Evolutionary conservation across 2,329 filamentous ascomycete species (phyloP), one percentile per base, ranked within the genome.

Genomic region (Colletotrichum sp.): DNA sequence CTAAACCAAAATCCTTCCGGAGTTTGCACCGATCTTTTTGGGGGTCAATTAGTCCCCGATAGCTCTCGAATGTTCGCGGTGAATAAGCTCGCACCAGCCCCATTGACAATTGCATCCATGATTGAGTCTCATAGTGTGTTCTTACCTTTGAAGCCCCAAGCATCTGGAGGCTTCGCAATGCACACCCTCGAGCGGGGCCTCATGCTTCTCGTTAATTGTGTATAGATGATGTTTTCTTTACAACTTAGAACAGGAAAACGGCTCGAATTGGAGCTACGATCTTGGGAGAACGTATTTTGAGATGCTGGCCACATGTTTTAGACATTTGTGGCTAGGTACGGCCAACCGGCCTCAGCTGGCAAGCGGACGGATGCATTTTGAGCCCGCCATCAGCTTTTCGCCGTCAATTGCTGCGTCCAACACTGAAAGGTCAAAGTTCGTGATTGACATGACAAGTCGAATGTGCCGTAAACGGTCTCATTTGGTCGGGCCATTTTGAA

Each of bases 11-110:
- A 21, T 28, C n/a, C n/a, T 36, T 21, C 32, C 59, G 59, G 59
- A 26, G 61, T 63, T 63, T 38, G 24, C 16, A 83, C 84, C 18
- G 79, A 7, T 24, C 14, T 24, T 26, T 21, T 24, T 63, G 16
- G 36, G 59, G n/a, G 61, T n/a, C 13, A 43, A 43, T 26, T 9
- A 9, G 21, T 63, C 61, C 21, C 34, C 61, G 21, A 12, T 5
- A n/a, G 13, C 61, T 38, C n/a, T 43, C 3, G 61, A 43, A 63
- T 26, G 7, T 38, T 63, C 32, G 34, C 21, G 32, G 36, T 28
- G 34, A 26, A 16, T 43, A 36, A 43, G 61, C 34, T 24, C 13
- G 38, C 38, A 21, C 18, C 38, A 48, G 38, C 18, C 9, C 3
- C 18, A 36, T 4, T 10, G 4, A 13, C 18, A 62, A 36, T 36